Evolutionary conservation across 208 protist genomes (phyloP).

Genomic region (Trypanosomatidae sp.): DNA sequence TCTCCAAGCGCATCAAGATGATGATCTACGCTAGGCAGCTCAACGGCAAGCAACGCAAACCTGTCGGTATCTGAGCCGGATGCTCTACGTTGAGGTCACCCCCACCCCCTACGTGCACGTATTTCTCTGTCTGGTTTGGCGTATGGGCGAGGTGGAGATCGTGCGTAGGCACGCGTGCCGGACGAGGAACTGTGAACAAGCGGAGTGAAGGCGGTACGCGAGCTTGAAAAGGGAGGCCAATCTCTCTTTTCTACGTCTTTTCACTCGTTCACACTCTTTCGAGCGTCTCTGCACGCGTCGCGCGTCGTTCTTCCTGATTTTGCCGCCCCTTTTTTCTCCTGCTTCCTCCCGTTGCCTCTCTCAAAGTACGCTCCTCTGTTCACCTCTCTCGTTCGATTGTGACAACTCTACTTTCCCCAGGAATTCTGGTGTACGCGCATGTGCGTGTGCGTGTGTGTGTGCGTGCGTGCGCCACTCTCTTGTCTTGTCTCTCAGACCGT

Average conservation of each 20-base stretch:
- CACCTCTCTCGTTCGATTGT: too few species aligned
- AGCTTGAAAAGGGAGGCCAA: neutral
- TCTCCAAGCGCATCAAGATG: constrained; percentile 64
- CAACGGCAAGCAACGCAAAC: constrained; percentile 72
- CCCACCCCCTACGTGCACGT: neutral
- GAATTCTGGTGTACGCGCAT: neutral
- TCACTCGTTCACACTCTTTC: neutral
- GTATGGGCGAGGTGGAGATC: neutral
- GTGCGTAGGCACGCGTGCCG: neutral
- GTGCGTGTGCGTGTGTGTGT: neutral
- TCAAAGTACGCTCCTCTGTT: neutral
- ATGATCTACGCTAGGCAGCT: constrained; percentile 48
- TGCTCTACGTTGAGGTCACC: neutral
- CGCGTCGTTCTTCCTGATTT: neutral
- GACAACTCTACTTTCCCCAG: neutral
- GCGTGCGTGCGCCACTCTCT: neutral
- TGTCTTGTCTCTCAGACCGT: neutral
- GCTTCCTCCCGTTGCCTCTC: neutral
- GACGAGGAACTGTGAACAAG: neutral
- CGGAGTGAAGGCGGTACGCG: neutral
- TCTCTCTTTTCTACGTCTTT: neutral
- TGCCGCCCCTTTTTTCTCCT: neutral
- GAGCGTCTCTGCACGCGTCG: neutral
- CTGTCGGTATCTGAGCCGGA: constrained; percentile 63
- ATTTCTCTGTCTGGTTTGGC: neutral